Conservation (phyloP, 2,329 filamentous ascomycete species). For the Fonsecaea multimorphosa region DNA sequence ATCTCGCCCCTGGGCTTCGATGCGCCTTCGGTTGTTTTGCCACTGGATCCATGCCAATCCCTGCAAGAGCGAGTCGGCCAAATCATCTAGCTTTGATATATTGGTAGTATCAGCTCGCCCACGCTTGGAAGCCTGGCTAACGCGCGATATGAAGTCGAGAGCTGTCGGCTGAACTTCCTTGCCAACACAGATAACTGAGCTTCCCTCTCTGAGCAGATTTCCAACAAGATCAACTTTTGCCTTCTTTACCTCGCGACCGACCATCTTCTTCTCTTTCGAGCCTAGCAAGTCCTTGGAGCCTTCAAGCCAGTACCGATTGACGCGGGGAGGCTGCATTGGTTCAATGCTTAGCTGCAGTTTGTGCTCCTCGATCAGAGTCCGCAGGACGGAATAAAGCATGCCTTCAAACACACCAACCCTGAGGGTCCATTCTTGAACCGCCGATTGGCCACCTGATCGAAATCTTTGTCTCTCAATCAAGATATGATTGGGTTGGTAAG, state of each 20-base stretch:
- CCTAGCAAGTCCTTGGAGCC: constrained; percentile 29
- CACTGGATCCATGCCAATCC: constrained; percentile 78
- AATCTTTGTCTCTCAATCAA: constrained; percentile 72
- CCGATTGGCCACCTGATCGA: constrained; percentile 67
- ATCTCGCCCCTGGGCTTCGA: constrained; percentile 26
- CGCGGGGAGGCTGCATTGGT: constrained; percentile 61
- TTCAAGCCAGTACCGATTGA: constrained; percentile 63
- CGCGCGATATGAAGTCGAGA: constrained; percentile 25
- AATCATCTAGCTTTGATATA: constrained; percentile 74
- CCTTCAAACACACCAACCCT: constrained; percentile 81
- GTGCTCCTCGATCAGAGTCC: constrained; percentile 58
- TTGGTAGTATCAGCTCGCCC: constrained; percentile 7
- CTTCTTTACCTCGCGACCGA: constrained; percentile 48
- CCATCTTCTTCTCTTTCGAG: constrained; percentile 36
- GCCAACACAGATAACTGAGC: constrained; percentile 21
- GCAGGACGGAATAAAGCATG: constrained; percentile 76
- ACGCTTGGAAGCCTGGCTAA: constrained; percentile 17
- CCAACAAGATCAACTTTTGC: constrained; percentile 62
- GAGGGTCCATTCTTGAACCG: constrained; percentile 81
- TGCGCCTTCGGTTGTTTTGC: constrained; percentile 54
- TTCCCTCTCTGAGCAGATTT: constrained; percentile 19
- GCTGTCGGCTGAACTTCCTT: constrained; percentile 13
- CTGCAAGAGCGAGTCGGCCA: constrained; percentile 80
- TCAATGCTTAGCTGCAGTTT: constrained; percentile 54
- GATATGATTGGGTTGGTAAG: constrained; percentile 68